Conservation (phyloP, 805 yeast species). For the Lipomyces starkeyi region DNA sequence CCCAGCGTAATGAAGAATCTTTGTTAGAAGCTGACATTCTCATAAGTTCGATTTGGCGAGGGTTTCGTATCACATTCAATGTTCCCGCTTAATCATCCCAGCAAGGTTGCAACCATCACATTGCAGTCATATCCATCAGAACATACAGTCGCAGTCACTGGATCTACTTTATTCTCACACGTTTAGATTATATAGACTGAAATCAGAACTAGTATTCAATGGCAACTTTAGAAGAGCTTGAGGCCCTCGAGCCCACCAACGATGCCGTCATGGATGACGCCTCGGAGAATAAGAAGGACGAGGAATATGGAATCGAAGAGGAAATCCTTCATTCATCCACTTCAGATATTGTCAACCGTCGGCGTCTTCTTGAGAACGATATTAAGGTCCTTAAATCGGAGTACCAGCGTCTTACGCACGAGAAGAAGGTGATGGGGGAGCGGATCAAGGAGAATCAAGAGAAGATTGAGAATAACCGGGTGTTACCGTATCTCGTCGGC, state of each 20-base stretch:
- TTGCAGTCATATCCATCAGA: too few relatives aligned
- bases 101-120: too few relatives aligned
- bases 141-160: background rate
- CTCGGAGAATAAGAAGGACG: constrained; percentile 28
- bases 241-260: constrained; percentile 50
- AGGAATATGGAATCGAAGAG: constrained; percentile 69
- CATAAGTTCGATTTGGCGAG: too few relatives aligned
- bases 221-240: constrained; percentile 87
- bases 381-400: constrained; percentile 94
- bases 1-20: too few relatives aligned
- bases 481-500: constrained; percentile 94
- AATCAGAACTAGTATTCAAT: constrained; percentile 48
- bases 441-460: constrained; percentile 95
- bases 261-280: constrained; percentile 53
- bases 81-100: too few relatives aligned
- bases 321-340: constrained; percentile 82
- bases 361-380: constrained; percentile 89
- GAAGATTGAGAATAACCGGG: constrained; percentile 93
- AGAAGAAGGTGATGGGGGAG: constrained; percentile 88
- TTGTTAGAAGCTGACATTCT: too few relatives aligned
- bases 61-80: too few relatives aligned
- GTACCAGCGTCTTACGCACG: constrained; percentile 86
- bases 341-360: constrained; percentile 81
- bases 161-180: background rate
- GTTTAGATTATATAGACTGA: background rate